Evolutionary conservation across 1,139 yeast species (phyloP).

Genomic region (Nadsonia commutata): DNA sequence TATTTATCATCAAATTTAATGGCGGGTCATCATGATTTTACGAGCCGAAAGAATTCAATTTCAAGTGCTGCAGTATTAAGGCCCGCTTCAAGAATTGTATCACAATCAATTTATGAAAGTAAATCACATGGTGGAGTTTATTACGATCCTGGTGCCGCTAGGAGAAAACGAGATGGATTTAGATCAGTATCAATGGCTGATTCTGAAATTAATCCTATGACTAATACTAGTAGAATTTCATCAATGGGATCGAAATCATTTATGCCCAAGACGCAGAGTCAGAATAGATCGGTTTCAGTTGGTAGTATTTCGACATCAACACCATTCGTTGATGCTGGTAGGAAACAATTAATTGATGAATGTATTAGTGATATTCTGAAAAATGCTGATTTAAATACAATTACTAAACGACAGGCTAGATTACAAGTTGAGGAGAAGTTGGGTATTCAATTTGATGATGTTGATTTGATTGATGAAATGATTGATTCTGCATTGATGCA

Average conservation of each 20-base stretch:
- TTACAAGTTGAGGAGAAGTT: constrained; percentile 24
- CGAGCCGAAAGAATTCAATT: not conserved
- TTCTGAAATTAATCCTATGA: not conserved
- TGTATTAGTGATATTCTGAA: constrained; percentile 20
- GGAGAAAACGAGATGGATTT: not conserved
- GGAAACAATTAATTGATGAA: constrained; percentile 13
- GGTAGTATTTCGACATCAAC: constrained; percentile 1
- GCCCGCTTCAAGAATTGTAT: not conserved
- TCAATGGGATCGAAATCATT: constrained; percentile 2
- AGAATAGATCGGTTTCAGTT: constrained; percentile 1
- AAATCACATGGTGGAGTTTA: not conserved
- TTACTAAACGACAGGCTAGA: constrained; percentile 25
- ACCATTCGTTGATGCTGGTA: constrained; percentile 11
- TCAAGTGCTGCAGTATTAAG: no score
- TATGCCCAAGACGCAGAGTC: constrained; percentile 2
- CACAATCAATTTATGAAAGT: not conserved
- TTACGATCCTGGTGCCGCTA: not conserved
- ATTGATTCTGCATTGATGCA: constrained; percentile 24
- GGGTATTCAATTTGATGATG: constrained; percentile 21
- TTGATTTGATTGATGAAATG: constrained; percentile 20
- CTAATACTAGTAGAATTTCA: constrained; percentile 2
- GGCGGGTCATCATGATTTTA: not conserved
- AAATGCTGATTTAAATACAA: constrained; percentile 22
- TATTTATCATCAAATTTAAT: not conserved
- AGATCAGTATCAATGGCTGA: not conserved